Evolutionary conservation across 768 basidiomycete genomes (phyloP).

Genomic region (Tricholoma furcatifolium): DNA sequence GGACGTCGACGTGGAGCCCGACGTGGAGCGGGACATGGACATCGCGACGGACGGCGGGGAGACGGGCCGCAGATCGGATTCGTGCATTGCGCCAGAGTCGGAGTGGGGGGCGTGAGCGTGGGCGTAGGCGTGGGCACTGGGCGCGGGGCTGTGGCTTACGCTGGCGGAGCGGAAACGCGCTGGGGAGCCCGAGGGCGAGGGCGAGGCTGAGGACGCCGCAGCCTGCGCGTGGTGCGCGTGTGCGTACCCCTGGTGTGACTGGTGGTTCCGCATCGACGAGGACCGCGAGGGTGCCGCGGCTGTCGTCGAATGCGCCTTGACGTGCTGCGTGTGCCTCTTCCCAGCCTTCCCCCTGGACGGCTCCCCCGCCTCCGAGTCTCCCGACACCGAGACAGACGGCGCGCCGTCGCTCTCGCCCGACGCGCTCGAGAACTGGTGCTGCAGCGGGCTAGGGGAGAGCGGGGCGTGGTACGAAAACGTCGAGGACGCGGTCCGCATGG

Average conservation of each 20-base stretch:
- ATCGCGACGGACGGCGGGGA: background rate
- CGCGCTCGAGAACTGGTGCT: conserved; percentile 53
- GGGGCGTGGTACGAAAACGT: conserved; percentile 54
- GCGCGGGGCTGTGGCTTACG: conserved; percentile 19
- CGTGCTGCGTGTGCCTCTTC: too few species aligned
- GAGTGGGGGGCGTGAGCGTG: too few species aligned
- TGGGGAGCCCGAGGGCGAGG: background rate
- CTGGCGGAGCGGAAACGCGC: conserved; percentile 23
- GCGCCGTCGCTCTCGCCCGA: conserved; percentile 3
- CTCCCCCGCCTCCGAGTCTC: background rate
- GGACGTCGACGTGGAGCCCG: too few species aligned
- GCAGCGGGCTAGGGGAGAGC: conserved; percentile 61
- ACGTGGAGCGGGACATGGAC: too few species aligned
- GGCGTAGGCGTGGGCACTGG: too few species aligned
- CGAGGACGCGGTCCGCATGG: conserved; percentile 53
- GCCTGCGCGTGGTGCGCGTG: background rate
- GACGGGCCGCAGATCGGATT: conserved; percentile 7
- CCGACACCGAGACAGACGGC: background rate
- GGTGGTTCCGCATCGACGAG: conserved; percentile 1
- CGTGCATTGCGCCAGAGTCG: conserved; percentile 21
- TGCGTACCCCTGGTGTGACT: background rate
- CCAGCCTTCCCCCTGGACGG: too few species aligned
- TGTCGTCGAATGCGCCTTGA: background rate
- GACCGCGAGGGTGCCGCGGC: conserved; percentile 10
- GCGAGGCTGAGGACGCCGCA: background rate